Conservation (phyloP, 108 stramenopile species). For the Fragilariopsis cylindrus region DNA sequence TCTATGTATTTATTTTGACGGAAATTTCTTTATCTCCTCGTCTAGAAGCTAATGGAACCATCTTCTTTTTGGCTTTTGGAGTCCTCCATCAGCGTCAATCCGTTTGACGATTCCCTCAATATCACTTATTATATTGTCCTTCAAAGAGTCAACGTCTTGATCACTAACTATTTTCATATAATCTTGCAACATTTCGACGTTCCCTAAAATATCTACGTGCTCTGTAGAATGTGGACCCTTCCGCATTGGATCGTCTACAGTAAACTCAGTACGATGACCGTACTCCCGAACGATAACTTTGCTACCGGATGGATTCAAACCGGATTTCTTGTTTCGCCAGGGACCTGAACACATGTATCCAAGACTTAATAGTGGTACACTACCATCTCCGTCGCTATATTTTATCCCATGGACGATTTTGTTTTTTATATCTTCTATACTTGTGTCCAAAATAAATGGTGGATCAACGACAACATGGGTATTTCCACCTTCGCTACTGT, state of each 20-base stretch:
- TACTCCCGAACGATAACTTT: slow-evolving; percentile 76
- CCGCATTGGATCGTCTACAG: slow-evolving; percentile 71
- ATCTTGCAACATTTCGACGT: slow-evolving; percentile 73
- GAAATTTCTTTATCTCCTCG: not conserved
- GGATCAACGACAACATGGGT: slow-evolving; percentile 27
- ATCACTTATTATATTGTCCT: slow-evolving; percentile 32
- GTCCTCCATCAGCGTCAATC: slow-evolving; percentile 25
- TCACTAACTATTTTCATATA: slow-evolving; percentile 77
- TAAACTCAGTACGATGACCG: slow-evolving; percentile 46
- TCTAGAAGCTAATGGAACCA: not conserved
- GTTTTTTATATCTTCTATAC: slow-evolving; percentile 44
- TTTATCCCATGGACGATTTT: slow-evolving; percentile 64
- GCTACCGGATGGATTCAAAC: slow-evolving; percentile 69
- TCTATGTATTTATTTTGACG: too few relatives aligned
- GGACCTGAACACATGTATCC: slow-evolving; percentile 84
- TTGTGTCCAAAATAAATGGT: slow-evolving; percentile 67
- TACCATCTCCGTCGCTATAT: slow-evolving; percentile 79
- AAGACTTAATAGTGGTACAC: slow-evolving; percentile 79
- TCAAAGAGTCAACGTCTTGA: slow-evolving; percentile 24
- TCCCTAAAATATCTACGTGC: slow-evolving; percentile 91
- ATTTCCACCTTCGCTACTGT: slow-evolving; percentile 10
- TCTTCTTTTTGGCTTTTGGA: slow-evolving; percentile 6
- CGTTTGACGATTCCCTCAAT: slow-evolving; percentile 29
- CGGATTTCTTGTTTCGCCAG: slow-evolving; percentile 53
- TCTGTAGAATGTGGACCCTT: slow-evolving; percentile 73